phyloP scores from a whole-genome alignment of 371 early-diverging fungal species.

The Sporodiniella umbellata region DNA sequence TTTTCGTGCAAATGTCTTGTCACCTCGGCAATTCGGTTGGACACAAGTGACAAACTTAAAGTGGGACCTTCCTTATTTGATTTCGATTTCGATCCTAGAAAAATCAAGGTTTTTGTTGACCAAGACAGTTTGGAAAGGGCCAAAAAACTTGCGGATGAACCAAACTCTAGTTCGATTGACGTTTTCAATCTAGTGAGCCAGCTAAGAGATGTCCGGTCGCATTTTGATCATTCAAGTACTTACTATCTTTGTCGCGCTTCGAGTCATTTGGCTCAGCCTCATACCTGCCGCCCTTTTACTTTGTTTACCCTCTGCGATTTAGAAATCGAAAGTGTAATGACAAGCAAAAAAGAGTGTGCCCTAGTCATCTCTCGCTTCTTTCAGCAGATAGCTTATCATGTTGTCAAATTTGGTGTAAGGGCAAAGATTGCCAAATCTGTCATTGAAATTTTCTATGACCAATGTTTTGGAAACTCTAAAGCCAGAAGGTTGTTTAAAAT shows the following conservation, averaged over 20 bases:
- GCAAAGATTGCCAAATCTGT: neutral
- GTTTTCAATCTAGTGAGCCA: neutral
- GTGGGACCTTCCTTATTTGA: neutral
- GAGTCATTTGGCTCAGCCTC: neutral
- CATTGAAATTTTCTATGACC: constrained; percentile 1
- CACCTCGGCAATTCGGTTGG: constrained; percentile 3
- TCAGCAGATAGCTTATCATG: constrained; percentile 1
- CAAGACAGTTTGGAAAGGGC: constrained; percentile 2
- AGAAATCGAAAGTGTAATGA: neutral
- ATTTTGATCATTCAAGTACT: constrained; percentile 1
- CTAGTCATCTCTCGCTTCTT: constrained; percentile 3
- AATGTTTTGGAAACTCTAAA: no score
- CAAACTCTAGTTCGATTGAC: neutral
- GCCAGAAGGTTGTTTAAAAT: no score
- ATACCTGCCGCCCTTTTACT: neutral
- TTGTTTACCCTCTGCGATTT: constrained; percentile 2
- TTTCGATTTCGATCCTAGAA: neutral
- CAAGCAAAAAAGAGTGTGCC: neutral
- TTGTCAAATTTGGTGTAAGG: neutral
- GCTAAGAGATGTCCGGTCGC: constrained; percentile 1
- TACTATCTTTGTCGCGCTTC: constrained; percentile 9
- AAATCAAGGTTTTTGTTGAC: neutral
- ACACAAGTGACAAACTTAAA: constrained; percentile 2
- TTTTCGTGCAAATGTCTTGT: constrained; percentile 8
- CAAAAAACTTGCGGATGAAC: constrained; percentile 2